Percentiles rank a stretch among this genome's conserved stretches.
Conservation (phyloP, 495 filamentous ascomycete species). For the Chaetomium cochliodes region DNA sequence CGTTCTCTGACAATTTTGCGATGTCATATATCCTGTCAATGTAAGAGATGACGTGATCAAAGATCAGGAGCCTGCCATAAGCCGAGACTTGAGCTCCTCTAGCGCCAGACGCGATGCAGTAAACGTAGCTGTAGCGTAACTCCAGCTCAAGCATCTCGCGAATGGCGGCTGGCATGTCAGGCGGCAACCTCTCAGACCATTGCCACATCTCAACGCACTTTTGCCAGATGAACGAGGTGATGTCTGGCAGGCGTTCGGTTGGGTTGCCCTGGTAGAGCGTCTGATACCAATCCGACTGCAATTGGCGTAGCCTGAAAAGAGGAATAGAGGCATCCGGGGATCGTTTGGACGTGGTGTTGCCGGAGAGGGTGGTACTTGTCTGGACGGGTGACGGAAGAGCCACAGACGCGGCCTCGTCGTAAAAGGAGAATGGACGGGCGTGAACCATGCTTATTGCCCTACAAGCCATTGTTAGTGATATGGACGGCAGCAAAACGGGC, state of each 20-base stretch:
- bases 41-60: slow-evolving; percentile 77
- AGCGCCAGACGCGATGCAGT: slow-evolving; percentile 73
- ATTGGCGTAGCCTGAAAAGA: slow-evolving; percentile 70
- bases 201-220: slow-evolving; percentile 62
- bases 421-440: slow-evolving; percentile 82
- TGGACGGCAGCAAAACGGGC: not conserved
- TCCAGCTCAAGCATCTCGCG: slow-evolving; percentile 75
- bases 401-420: slow-evolving; percentile 80
- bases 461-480: slow-evolving; percentile 17
- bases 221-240: slow-evolving; percentile 59
- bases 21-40: slow-evolving; percentile 59
- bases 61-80: slow-evolving; percentile 72
- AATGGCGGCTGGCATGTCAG: slow-evolving; percentile 55
- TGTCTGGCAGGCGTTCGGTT: slow-evolving; percentile 58
- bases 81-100: slow-evolving; percentile 61
- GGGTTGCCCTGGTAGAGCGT: slow-evolving; percentile 69
- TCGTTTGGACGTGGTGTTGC: slow-evolving; percentile 46
- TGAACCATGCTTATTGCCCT: slow-evolving; percentile 81
- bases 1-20: slow-evolving; percentile 47
- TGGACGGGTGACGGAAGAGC: slow-evolving; percentile 47
- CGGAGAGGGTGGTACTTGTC: slow-evolving; percentile 37
- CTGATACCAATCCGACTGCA: slow-evolving; percentile 81
- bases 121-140: slow-evolving; percentile 77
- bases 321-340: slow-evolving; percentile 56
- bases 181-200: slow-evolving; percentile 64